phyloP scores from a whole-genome alignment of 2,329 filamentous ascomycete species.

The Talaromyces funiculosus region DNA sequence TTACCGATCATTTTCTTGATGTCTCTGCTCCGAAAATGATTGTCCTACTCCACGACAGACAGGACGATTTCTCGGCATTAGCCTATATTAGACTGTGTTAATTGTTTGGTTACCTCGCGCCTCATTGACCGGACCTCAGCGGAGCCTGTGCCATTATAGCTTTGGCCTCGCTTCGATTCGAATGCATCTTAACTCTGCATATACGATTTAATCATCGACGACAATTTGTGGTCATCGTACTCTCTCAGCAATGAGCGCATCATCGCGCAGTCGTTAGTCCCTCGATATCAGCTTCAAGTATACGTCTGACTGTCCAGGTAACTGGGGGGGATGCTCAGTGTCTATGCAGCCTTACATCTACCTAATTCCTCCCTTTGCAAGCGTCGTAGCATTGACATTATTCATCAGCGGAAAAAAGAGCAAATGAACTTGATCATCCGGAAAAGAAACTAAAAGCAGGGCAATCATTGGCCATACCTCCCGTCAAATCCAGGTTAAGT shows the following conservation, averaged over 20 bases:
- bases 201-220: neutral
- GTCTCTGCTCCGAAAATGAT: neutral
- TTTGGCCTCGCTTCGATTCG: neutral
- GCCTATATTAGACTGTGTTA: neutral
- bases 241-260: neutral
- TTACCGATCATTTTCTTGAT: too few relatives aligned
- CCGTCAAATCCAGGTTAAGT: neutral
- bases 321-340: neutral
- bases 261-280: neutral
- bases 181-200: neutral
- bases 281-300: neutral
- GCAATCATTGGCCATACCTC: neutral
- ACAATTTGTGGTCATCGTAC: neutral
- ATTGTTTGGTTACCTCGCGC: neutral
- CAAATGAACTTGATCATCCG: neutral
- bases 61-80: neutral
- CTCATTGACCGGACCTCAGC: neutral
- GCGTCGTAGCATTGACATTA: neutral
- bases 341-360: slow-evolving; percentile 1
- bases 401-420: neutral
- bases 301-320: neutral
- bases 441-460: neutral
- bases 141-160: neutral
- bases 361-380: neutral
- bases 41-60: neutral